Evolutionary conservation across 2,329 filamentous ascomycete species (phyloP), one percentile per base, ranked within the genome.

Genomic region (Onygena corvina): DNA sequence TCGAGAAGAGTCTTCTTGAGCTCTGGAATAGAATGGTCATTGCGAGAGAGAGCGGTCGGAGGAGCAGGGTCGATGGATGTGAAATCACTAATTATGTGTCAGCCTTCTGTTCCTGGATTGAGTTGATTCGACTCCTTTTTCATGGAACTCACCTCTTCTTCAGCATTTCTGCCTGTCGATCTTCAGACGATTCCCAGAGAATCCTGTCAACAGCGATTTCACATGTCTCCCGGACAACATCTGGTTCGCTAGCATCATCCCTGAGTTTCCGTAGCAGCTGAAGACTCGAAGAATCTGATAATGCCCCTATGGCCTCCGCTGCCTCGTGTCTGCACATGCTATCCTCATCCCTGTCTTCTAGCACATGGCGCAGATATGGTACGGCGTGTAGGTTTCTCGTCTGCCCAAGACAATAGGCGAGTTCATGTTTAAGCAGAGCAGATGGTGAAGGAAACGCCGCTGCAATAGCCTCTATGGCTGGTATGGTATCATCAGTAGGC

Each of bases 251-350:
- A 54, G 74, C 68, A 54, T 86, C 80, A 63, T 95, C 85, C 54
- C 86, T 77, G 61, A 87, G 79, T 56, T 78, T 67, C 62, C 76
- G 79, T 56, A 98, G 70, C 29, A 96, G 68, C 2, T 80, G 79
- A 62, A 98, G 65, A 61, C 86, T 89, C 3, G 76, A 76, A 25
- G 73, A 69, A 62, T 90, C 81, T 3, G 86, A 87, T 53, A 98
- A 71, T 8, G 92, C 92, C 9, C 87, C 92, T 11, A 98, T 75
- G 2, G 92, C 92, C 72, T 98, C 92, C 2, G 90, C 92, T 12
- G 92, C 90, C 71, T 98, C 92, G 61, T 98, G 92, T 58, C 92
- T 77, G 67, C 87, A 93, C 89, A 98, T 98, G 31, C 84, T 69
- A 71, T 96, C 89, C 67, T 96, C 87, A n/a, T 79, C 64, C 54